Percentiles rank a stretch among this genome's conserved stretches.
These are phyloP conservation scores for Chlorella sp. DNA, from an alignment of 139 green algal species.

Conservation along the genomic window DNA sequence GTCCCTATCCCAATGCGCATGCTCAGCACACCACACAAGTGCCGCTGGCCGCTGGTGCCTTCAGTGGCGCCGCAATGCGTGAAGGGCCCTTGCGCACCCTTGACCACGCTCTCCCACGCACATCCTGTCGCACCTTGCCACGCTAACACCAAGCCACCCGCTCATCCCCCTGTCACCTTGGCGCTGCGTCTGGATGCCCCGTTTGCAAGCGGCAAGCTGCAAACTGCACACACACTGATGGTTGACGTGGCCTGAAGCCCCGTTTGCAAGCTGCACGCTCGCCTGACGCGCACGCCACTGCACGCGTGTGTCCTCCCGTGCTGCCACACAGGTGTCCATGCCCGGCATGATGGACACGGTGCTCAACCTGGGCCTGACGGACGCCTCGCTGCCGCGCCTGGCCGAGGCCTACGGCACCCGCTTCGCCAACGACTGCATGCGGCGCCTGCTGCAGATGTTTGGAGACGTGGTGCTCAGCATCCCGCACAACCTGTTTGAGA, in stretches of 20 bases:
- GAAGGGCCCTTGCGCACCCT: too few species aligned
- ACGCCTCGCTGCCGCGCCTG: conserved; percentile 59
- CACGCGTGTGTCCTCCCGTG: not conserved
- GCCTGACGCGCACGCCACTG: not conserved
- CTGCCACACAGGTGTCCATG: conserved; percentile 36
- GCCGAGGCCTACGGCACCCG: conserved; percentile 28
- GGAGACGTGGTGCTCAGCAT: conserved; percentile 78
- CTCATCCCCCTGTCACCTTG: too few species aligned
- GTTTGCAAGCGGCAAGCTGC: too few species aligned
- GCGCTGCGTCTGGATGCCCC: too few species aligned
- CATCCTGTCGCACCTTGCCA: too few species aligned
- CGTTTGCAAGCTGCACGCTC: too few species aligned
- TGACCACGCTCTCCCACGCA: not conserved
- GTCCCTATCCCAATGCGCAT: not conserved
- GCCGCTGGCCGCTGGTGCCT: conserved; percentile 8
- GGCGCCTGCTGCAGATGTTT: conserved; percentile 84
- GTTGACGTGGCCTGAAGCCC: too few species aligned
- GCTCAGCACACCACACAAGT: not conserved
- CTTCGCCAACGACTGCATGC: conserved; percentile 62
- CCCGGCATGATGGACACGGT: conserved; percentile 94
- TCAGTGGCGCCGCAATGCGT: too few species aligned
- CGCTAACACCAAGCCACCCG: too few species aligned
- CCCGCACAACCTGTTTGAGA: conserved; percentile 69
- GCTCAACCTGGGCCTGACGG: conserved; percentile 86
- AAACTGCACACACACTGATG: not conserved